A percentile compares a stretch with the other conserved stretches of the same genome.
These are phyloP conservation scores for Microcyclospora tardicrescens DNA, from an alignment of 2,329 filamentous ascomycete genomes.

Conservation along the genomic window DNA sequence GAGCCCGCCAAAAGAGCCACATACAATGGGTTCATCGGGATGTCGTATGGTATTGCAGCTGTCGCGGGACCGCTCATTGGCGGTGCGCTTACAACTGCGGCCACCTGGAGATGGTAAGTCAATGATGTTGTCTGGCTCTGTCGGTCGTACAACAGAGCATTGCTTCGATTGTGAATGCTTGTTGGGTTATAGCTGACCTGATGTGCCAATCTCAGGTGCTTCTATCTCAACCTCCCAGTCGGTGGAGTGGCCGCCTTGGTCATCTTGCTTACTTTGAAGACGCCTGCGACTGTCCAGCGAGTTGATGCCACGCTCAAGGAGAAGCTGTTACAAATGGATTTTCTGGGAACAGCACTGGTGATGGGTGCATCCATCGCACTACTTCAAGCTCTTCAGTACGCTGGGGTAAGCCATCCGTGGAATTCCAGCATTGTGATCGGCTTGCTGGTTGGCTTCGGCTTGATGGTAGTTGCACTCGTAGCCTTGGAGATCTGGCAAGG, in stretches of 20 bases:
- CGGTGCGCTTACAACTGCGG: slow-evolving; percentile 33
- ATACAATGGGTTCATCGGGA: slow-evolving; percentile 11
- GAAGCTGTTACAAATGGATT: slow-evolving; percentile 23
- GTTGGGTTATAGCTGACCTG: no score
- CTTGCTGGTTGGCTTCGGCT: slow-evolving; percentile 22
- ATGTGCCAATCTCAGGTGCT: no score
- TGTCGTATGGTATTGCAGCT: slow-evolving; percentile 3
- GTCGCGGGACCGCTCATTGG: slow-evolving; percentile 41
- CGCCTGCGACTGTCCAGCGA: no score
- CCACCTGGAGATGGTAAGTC: slow-evolving; percentile 40
- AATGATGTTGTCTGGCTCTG: no score
- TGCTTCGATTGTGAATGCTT: no score
- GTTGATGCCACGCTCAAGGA: slow-evolving; percentile 16
- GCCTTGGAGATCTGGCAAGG: slow-evolving; percentile 25
- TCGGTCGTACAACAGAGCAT: no score
- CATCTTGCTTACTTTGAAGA: slow-evolving; percentile 21
- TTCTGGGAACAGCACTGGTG: slow-evolving; percentile 25
- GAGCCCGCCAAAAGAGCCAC: slow-evolving; percentile 5
- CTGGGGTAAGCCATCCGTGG: slow-evolving; percentile 24
- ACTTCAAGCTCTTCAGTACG: slow-evolving; percentile 28
- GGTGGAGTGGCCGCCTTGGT: slow-evolving; percentile 28
- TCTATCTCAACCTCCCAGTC: slow-evolving; percentile 34
- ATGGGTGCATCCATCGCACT: slow-evolving; percentile 23
- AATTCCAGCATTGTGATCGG: slow-evolving; percentile 22
- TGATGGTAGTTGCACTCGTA: slow-evolving; percentile 20